Evolutionary conservation across 2,329 filamentous ascomycete genomes (phyloP).

Genomic region (Neofusicoccum laricinum): DNA sequence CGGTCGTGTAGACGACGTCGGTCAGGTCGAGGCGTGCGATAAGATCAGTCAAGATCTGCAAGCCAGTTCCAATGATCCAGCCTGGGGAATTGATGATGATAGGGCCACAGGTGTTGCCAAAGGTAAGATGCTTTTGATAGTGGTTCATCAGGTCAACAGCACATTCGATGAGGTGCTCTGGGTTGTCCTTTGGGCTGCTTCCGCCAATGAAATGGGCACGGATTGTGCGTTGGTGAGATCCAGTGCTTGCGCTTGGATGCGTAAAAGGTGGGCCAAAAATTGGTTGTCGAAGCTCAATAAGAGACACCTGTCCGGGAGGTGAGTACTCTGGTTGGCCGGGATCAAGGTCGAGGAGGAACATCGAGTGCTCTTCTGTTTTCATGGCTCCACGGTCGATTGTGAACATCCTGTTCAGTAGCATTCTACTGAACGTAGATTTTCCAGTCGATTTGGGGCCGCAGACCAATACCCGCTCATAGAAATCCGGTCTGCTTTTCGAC

Average conservation of each 20-base stretch:
- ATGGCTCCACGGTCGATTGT: constrained; percentile 38
- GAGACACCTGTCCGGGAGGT: constrained; percentile 66
- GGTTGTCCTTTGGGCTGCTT: constrained; percentile 63
- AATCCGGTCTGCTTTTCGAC: constrained; percentile 21
- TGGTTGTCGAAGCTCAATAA: constrained; percentile 58
- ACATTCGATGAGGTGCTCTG: constrained; percentile 64
- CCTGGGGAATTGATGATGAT: constrained; percentile 73
- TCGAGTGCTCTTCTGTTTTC: constrained; percentile 29
- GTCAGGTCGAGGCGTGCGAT: constrained; percentile 54
- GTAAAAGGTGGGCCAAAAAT: constrained; percentile 68
- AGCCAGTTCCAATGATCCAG: constrained; percentile 69
- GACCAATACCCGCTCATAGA: constrained; percentile 52
- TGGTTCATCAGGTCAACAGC: constrained; percentile 60
- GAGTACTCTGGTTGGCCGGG: constrained; percentile 75
- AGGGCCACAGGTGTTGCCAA: constrained; percentile 42
- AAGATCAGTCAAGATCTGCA: constrained; percentile 61
- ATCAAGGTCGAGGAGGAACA: constrained; percentile 71
- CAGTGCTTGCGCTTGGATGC: constrained; percentile 43
- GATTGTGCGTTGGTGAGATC: constrained; percentile 30
- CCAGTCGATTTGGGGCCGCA: constrained; percentile 71
- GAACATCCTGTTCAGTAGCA: constrained; percentile 66
- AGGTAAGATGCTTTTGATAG: constrained; percentile 49
- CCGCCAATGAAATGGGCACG: constrained; percentile 66
- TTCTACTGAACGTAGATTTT: constrained; percentile 70
- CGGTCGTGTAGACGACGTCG: constrained; percentile 61